Base-by-base conservation (phyloP, 805 yeast species). In the Hanseniaspora meyeri region DNA sequence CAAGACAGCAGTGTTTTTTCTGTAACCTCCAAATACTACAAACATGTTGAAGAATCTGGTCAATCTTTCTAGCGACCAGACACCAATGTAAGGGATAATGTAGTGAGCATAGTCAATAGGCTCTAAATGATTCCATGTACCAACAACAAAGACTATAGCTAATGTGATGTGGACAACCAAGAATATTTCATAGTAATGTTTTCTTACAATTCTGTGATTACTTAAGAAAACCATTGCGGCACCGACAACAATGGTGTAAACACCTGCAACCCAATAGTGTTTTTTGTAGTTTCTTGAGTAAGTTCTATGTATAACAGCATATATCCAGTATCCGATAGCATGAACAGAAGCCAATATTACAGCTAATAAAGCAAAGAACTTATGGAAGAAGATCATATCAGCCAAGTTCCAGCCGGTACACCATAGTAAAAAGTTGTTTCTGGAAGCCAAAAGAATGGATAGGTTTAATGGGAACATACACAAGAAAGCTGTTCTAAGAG, bases 41-140 rank as follows among this genome's bases (percentile, higher is more conserved):
- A 54, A 48, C 52, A 86, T 66, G 55, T 87, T 74, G 1, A 74
- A 66, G 11, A 81, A 59, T 59, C 95, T 74, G 3, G 77, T 61
- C 0, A 78, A 58, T 50, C 88, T 71, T 64, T 87, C 93, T 60
- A 79, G 72, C 1, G 70, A 73, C 95, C 95, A 87, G 11, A 87
- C 72, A 0, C 78, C 81, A 60, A 78, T 73, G 9, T 81, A 62
- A 7, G 80, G 76, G 55, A 76, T 79, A 20, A 74, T 59, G 66
- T 74, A 78, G 53, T 74, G 77, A 61, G 73, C 71, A 75, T 77
- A 77, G 1, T 76, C 79, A 51, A 73, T 55, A n/a, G 69, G 63
- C 59, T 40, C 56, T 49, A 45, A 63, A 58, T 78, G 83, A 8
- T 68, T 43, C 68, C 75, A 75, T 11, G 77, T 74, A 6, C 77